Base-by-base conservation (phyloP, 2,329 filamentous ascomycete genomes). In the Fusarium brachygibbosum region DNA sequence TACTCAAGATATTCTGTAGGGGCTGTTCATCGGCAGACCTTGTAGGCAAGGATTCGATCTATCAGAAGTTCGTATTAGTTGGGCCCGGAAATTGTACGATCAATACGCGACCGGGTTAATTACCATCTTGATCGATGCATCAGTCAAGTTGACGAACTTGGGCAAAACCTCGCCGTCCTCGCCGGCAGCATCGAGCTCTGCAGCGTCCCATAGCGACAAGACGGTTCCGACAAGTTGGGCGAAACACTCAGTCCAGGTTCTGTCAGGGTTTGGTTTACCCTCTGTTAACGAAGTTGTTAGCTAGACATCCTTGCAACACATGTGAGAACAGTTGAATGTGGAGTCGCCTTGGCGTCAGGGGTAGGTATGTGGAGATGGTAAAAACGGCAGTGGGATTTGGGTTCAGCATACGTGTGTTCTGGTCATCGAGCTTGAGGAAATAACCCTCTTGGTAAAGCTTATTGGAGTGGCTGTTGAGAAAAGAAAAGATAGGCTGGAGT, bases 101-200 rank as follows among this genome's bases (percentile, higher is more conserved):
- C 13, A 21, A 48, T 53, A 58, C 25, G 44, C 17, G 58, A 63
- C 51, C 9, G 34, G 61, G 23, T 45, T 29, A 19, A 80, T 72
- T 86, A 98, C 96, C 94, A 98, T 98, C 80, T 97, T 97, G 74
- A 99, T 94, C 0, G 96, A 97, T 21, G 96, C 96, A 85, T 99
- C 96, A 9, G 96, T 97, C 63, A 99, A 82, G 76, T 99, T 99
- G 79, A 99, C 94, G 78, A 98, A 99, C 51, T 93, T 96, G 32
- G 94, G 93, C 41, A 95, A 83, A 48, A 97, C 92, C 76, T 97
- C 93, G 69, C 90, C 92, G 74, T 96, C 89, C 73, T 93, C 91
- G 35, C 93, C 93, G 14, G 93, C 94, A 38, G 89, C 90, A 81
- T 99, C 96, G 61, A 98, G 86, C 78, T 96, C 94, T 69, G 92